Evolutionary conservation across 805 yeast species (phyloP).

Genomic region (Ogataea glucozyma): DNA sequence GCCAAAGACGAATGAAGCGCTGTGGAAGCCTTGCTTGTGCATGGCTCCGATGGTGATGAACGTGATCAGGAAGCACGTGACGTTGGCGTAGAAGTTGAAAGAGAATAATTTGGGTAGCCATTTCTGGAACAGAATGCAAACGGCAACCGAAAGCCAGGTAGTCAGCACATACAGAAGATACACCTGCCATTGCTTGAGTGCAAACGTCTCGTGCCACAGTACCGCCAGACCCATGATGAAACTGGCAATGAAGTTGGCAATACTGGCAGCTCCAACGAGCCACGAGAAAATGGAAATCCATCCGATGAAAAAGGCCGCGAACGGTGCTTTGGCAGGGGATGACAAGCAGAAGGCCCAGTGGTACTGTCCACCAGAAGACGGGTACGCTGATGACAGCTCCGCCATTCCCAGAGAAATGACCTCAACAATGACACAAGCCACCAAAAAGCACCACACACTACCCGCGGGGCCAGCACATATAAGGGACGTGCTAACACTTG

Average conservation of each 20-base stretch:
- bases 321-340: conserved; percentile 22
- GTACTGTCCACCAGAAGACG: conserved; percentile 37
- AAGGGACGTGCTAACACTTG: conserved; percentile 15
- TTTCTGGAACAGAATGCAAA: conserved; percentile 20
- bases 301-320: conserved; percentile 31
- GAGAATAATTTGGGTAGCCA: conserved; percentile 14
- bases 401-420: conserved; percentile 59
- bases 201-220: conserved; percentile 17
- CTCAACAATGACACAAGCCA: conserved; percentile 52
- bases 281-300: conserved; percentile 23
- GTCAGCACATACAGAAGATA: conserved; percentile 19
- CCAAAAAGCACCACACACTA: conserved; percentile 26
- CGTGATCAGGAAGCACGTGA: conserved; percentile 27
- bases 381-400: conserved; percentile 35
- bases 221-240: conserved; percentile 14
- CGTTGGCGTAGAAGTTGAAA: conserved; percentile 28
- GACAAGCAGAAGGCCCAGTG: conserved; percentile 36
- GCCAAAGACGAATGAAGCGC: conserved; percentile 28
- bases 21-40: conserved; percentile 18
- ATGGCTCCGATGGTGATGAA: conserved; percentile 26
- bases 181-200: conserved; percentile 17
- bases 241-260: conserved; percentile 16
- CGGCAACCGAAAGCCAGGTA: conserved; percentile 17
- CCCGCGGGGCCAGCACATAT: conserved; percentile 18
- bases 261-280: conserved; percentile 26